These are phyloP conservation scores for Rhazya stricta DNA, from an alignment of 257 asterid species.

Conservation along the genomic window DNA sequence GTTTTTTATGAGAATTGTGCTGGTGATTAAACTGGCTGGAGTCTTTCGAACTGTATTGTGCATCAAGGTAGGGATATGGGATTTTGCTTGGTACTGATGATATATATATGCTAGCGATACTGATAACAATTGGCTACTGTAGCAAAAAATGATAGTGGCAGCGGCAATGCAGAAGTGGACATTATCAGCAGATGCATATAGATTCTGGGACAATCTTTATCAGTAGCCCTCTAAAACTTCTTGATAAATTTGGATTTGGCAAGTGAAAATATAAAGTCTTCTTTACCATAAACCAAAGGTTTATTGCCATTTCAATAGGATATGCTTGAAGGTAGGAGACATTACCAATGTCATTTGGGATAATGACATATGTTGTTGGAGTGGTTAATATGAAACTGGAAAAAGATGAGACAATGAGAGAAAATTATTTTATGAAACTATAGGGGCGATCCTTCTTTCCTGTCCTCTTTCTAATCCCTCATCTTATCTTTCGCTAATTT, in stretches of 20 bases:
- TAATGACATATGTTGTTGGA: too few relatives aligned
- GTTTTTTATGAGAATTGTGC: slow-evolving; percentile 25
- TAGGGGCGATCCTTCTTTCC: too few relatives aligned
- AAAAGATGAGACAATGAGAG: too few relatives aligned
- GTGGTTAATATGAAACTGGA: too few relatives aligned
- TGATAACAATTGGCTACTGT: neutral
- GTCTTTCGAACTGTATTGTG: slow-evolving; percentile 24
- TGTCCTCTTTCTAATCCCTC: too few relatives aligned
- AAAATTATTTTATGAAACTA: too few relatives aligned
- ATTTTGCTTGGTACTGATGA: slow-evolving; percentile 22
- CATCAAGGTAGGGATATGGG: slow-evolving; percentile 24
- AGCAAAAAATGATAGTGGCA: neutral
- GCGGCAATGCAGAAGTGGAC: neutral
- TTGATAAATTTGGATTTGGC: neutral
- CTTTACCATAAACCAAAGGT: neutral
- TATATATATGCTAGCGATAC: neutral
- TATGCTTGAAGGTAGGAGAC: too few relatives aligned
- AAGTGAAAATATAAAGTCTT: too few relatives aligned
- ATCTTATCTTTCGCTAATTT: too few relatives aligned
- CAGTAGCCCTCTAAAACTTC: neutral
- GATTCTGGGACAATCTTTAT: neutral
- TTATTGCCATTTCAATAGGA: too few relatives aligned
- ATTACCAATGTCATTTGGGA: too few relatives aligned
- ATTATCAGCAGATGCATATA: slow-evolving; percentile 3
- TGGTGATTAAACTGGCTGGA: slow-evolving; percentile 3